These are phyloP conservation scores for Exutisphaerella laricina DNA, from an alignment of 2,329 filamentous ascomycete species.

Conservation along the genomic window DNA sequence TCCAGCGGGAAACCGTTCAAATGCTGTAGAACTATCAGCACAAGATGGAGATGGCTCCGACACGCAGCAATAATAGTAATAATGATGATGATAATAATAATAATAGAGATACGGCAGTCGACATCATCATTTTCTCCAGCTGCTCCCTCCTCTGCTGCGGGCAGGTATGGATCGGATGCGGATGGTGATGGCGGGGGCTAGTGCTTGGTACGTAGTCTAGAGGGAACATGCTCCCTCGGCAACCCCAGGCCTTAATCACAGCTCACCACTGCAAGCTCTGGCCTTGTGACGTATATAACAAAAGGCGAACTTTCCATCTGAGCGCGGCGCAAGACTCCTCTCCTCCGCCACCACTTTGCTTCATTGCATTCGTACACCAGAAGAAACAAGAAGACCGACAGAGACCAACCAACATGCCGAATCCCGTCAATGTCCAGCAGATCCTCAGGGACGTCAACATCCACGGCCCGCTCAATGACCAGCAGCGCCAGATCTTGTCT, in stretches of 20 bases:
- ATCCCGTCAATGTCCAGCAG: constrained; percentile 46
- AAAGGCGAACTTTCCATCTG: constrained; percentile 11
- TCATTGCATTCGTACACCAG: not conserved
- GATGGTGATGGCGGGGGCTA: constrained; percentile 15
- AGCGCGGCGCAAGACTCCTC: constrained; percentile 7
- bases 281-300: constrained; percentile 23
- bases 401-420: constrained; percentile 17
- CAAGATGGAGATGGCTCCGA: no score
- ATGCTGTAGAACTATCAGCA: no score
- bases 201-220: no score
- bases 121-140: constrained; percentile 4
- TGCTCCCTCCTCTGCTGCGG: no score
- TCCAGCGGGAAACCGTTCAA: no score
- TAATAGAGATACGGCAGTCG: no score
- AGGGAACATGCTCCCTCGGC: not conserved
- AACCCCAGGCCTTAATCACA: not conserved
- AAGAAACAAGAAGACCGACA: not conserved
- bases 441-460: constrained; percentile 86
- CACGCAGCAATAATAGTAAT: no score
- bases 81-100: no score
- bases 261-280: constrained; percentile 14
- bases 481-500: constrained; percentile 84
- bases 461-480: constrained; percentile 69
- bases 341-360: constrained; percentile 2
- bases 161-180: constrained; percentile 12